Conservation (phyloP, 2,329 filamentous ascomycete species). For the Arthrobotrys conoides region DNA sequence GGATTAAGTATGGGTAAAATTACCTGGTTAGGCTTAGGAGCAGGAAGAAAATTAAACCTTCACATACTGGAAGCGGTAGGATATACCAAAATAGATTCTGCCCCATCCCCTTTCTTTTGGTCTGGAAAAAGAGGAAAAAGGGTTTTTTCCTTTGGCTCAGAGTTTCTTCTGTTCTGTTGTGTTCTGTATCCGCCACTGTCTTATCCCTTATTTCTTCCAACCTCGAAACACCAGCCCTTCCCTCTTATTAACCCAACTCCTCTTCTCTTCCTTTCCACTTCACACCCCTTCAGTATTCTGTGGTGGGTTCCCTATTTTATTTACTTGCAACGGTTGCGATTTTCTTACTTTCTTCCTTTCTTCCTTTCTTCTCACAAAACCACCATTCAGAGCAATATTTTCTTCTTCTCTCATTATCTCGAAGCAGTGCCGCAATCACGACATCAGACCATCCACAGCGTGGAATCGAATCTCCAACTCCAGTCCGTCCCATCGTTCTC, state of each 20-base stretch:
- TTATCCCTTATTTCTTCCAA: constrained; percentile 35
- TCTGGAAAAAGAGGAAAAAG: background rate
- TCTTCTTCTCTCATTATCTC: background rate
- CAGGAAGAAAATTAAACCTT: constrained; percentile 1
- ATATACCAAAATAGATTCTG: constrained; percentile 32
- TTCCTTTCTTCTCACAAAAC: constrained; percentile 10
- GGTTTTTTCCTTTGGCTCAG: constrained; percentile 7
- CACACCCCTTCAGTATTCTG: constrained; percentile 21
- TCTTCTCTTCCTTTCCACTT: constrained; percentile 16
- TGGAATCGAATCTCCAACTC: background rate
- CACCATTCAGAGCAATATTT: constrained; percentile 6
- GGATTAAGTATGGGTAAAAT: background rate
- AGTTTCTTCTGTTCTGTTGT: background rate
- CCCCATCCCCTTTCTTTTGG: background rate
- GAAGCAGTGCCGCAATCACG: constrained; percentile 3
- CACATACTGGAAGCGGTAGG: constrained; percentile 16
- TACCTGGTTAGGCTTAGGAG: constrained; percentile 1
- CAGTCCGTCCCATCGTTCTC: background rate
- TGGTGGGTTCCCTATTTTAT: constrained; percentile 13
- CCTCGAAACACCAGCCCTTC: constrained; percentile 20
- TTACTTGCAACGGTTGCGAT: constrained; percentile 17
- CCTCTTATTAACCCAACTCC: background rate
- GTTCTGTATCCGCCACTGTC: background rate
- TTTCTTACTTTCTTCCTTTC: constrained; percentile 18
- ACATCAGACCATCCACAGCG: constrained; percentile 18